Evolutionary conservation across 306 rosid species (phyloP).

Genomic region (Vigna mungo): DNA sequence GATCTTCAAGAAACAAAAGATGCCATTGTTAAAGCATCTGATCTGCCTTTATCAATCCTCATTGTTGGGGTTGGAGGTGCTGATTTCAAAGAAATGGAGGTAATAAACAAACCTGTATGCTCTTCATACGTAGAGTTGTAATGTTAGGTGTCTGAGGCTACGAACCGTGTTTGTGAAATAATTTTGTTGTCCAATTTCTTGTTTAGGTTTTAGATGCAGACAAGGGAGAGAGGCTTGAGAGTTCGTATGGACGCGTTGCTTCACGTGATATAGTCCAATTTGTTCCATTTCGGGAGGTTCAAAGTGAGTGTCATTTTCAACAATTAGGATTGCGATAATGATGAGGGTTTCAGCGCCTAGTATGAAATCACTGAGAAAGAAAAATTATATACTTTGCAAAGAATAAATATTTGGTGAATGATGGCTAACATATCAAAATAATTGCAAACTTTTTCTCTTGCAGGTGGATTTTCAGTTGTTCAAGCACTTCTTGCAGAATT

Average conservation of each 20-base stretch:
- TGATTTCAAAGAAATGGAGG: constrained; percentile 99
- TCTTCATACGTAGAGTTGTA: constrained; percentile 16
- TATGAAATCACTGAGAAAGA: no score
- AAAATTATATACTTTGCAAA: constrained; percentile 2
- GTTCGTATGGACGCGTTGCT: constrained; percentile 84
- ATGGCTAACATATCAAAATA: constrained; percentile 19
- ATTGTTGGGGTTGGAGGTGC: constrained; percentile 99
- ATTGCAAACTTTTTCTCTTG: constrained; percentile 33
- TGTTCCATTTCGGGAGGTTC: constrained; percentile 92
- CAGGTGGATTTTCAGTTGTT: constrained; percentile 97
- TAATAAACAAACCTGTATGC: constrained; percentile 38
- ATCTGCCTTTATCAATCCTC: constrained; percentile 92
- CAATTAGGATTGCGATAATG: no score
- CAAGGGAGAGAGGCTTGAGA: constrained; percentile 94
- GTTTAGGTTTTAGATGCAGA: constrained; percentile 88
- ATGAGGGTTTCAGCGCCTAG: no score
- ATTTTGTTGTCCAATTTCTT: constrained; percentile 33
- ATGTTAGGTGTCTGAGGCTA: constrained; percentile 13
- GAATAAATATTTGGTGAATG: constrained; percentile 15
- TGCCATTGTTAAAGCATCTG: constrained; percentile 95
- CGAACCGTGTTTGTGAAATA: constrained; percentile 17
- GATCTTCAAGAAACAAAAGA: constrained; percentile 99
- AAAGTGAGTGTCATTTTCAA: constrained; percentile 62
- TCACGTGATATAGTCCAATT: constrained; percentile 98
- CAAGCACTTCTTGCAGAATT: constrained; percentile 94